Conservation (phyloP, 2,329 filamentous ascomycete genomes). For the Colletotrichum abscissum region DNA sequence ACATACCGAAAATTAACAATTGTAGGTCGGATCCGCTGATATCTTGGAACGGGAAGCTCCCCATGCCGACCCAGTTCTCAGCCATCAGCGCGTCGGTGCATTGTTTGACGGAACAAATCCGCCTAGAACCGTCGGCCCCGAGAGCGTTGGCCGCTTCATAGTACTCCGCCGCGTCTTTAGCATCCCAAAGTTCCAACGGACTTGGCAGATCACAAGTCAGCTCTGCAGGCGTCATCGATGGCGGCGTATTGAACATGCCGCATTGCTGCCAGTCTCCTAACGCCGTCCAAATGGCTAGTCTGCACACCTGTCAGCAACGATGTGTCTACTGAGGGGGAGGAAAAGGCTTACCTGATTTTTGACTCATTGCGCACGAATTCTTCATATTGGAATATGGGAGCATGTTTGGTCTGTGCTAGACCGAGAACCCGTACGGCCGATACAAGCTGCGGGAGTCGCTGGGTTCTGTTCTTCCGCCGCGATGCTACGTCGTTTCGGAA, state of each 20-base stretch:
- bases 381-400: conserved; percentile 26
- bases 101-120: conserved; percentile 29
- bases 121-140: not conserved
- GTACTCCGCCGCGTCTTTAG: conserved; percentile 37
- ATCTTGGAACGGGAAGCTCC: conserved; percentile 23
- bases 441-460: conserved; percentile 38
- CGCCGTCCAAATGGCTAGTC: conserved; percentile 40
- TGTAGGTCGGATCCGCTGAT: conserved; percentile 29
- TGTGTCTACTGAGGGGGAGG: not conserved
- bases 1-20: conserved; percentile 29
- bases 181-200: conserved; percentile 41
- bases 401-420: conserved; percentile 32
- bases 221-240: conserved; percentile 38
- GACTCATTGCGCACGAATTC: conserved; percentile 37
- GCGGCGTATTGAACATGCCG: conserved; percentile 40
- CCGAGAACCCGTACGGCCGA: conserved; percentile 34
- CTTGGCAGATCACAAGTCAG: conserved; percentile 41
- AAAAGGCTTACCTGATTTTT: conserved; percentile 36
- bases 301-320: conserved; percentile 7
- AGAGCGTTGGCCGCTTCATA: not conserved
- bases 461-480: conserved; percentile 23
- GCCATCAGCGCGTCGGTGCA: conserved; percentile 38
- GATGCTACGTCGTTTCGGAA: conserved; percentile 35
- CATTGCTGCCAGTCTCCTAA: conserved; percentile 43
- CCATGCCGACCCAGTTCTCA: conserved; percentile 34